Percentiles rank a stretch among this genome's conserved stretches.
phyloP scores from a whole-genome alignment of 495 filamentous ascomycete species.

The Penicillium subrubescens region DNA sequence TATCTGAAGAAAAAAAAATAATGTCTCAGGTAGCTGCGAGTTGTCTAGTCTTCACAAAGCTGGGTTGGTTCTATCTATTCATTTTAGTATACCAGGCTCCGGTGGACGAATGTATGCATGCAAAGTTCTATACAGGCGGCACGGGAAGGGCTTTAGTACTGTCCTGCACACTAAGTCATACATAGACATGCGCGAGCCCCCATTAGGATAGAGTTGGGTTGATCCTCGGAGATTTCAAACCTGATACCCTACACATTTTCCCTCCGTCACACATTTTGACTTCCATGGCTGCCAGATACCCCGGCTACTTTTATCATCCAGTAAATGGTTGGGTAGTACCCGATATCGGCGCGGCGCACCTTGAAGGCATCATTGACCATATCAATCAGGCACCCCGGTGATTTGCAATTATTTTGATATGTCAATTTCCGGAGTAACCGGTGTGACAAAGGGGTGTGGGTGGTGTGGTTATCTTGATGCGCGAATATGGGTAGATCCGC shows the following conservation, averaged over 20 bases:
- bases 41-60: neutral
- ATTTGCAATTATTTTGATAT: neutral
- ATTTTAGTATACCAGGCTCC: neutral
- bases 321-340: neutral
- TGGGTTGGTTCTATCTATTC: neutral
- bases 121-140: neutral
- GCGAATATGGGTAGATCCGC: constrained; percentile 12
- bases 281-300: neutral
- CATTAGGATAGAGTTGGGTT: neutral
- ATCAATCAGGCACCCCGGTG: neutral
- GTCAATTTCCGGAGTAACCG: neutral
- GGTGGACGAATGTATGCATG: neutral
- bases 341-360: neutral
- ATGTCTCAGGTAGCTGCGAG: neutral
- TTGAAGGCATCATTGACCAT: neutral
- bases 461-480: neutral
- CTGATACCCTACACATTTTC: neutral
- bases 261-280: neutral
- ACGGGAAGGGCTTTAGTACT: neutral
- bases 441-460: neutral
- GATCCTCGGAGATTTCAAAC: neutral
- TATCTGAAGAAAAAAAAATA: neutral
- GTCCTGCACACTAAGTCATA: neutral
- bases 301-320: neutral
- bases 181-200: neutral